A percentile compares a stretch with the other conserved stretches of the same genome.
phyloP scores from a whole-genome alignment of 345 rosid species.

The Dimocarpus longan region DNA sequence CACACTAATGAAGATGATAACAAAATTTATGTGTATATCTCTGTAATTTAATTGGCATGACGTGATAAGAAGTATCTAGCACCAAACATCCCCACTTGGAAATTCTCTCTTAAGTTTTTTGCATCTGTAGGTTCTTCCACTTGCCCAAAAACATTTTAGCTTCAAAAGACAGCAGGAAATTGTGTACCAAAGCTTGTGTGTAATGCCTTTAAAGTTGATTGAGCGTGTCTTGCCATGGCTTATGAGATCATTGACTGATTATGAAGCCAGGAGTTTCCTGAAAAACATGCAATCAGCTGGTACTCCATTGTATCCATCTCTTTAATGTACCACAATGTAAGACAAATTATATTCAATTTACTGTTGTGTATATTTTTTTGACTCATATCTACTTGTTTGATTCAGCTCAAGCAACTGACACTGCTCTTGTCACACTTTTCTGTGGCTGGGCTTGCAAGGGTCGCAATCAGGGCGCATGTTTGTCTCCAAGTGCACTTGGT shows the following conservation, averaged over 20 bases:
- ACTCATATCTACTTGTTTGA: constrained; percentile 22
- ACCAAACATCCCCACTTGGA: constrained; percentile 22
- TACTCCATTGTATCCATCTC: constrained; percentile 24
- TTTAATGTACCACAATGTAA: constrained; percentile 1
- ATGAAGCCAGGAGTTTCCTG: constrained; percentile 71
- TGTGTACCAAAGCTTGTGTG: constrained; percentile 78
- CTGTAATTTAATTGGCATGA: neutral
- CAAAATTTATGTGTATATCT: constrained; percentile 5
- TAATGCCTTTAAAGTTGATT: constrained; percentile 89
- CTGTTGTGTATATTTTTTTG: constrained; percentile 15
- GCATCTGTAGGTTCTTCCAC: constrained; percentile 77
- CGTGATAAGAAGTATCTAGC: constrained; percentile 8
- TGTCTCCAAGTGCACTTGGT: constrained; percentile 60
- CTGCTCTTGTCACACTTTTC: constrained; percentile 78
- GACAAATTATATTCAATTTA: constrained; percentile 10
- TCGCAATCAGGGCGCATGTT: constrained; percentile 59
- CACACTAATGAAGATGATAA: constrained; percentile 10
- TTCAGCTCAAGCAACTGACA: constrained; percentile 70
- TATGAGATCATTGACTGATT: constrained; percentile 64
- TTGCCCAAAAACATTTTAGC: constrained; percentile 73
- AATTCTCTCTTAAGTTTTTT: constrained; percentile 25
- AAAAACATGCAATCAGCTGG: constrained; percentile 84
- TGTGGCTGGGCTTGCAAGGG: constrained; percentile 98
- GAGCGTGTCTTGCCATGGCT: constrained; percentile 93
- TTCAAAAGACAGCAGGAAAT: constrained; percentile 74